Evolutionary conservation across 176 grass and related monocot species (phyloP).

Genomic region (Coix lacrymajobi): DNA sequence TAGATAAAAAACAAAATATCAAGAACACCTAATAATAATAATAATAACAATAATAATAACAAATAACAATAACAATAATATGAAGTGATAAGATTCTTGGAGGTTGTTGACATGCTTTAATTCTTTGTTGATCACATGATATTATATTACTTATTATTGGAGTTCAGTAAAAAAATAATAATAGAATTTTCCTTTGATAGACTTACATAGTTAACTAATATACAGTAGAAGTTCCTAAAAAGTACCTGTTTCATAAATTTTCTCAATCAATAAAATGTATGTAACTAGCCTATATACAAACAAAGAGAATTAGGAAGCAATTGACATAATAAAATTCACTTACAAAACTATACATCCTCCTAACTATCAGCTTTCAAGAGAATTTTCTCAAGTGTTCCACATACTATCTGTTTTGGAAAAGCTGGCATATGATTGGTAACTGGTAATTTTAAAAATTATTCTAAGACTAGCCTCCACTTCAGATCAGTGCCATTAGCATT

Average conservation of each 20-base stretch:
- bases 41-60: too few relatives aligned
- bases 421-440: background rate
- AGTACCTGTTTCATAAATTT: background rate
- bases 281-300: background rate
- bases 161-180: background rate
- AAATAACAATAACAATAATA: too few relatives aligned
- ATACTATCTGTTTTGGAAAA: background rate
- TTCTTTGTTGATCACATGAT: background rate
- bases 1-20: constrained; percentile 15
- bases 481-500: constrained; percentile 9
- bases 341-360: background rate
- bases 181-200: background rate
- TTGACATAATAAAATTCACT: constrained; percentile 5
- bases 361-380: constrained; percentile 7
- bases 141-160: background rate
- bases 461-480: background rate
- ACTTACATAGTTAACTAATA: background rate
- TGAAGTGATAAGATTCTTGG: background rate
- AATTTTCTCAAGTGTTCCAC: background rate
- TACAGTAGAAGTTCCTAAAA: background rate
- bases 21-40: constrained; percentile 20
- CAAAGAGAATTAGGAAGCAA: constrained; percentile 5
- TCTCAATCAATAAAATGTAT: background rate
- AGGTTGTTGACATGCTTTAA: background rate
- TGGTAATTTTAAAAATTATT: background rate